Evolutionary conservation across 2,329 filamentous ascomycete species (phyloP).

Genomic region (Diaporthe sp.): DNA sequence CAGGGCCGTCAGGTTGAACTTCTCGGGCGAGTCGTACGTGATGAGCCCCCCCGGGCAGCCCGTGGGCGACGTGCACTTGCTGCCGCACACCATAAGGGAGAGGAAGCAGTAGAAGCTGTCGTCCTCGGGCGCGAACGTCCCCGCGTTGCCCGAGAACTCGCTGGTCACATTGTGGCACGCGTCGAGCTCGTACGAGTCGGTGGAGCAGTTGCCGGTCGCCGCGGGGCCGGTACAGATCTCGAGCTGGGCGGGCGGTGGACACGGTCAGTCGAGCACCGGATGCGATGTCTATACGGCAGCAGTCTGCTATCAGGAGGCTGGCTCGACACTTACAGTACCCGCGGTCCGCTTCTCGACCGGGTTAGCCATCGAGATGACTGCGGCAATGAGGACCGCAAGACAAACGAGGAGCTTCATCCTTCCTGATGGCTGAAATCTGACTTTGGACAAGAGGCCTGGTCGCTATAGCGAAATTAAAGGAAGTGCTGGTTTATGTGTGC

Average conservation of each 20-base stretch:
- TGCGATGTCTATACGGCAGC: neutral
- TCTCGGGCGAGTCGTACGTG: constrained; percentile 60
- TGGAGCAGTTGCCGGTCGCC: constrained; percentile 61
- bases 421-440: neutral
- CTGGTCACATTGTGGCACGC: constrained; percentile 61
- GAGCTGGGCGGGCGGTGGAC: constrained; percentile 51
- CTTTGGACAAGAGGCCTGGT: neutral
- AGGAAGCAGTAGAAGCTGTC: constrained; percentile 64
- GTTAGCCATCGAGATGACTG: constrained; percentile 35
- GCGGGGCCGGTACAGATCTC: constrained; percentile 65
- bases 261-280: neutral
- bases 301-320: neutral
- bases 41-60: constrained; percentile 67
- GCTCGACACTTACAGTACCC: constrained; percentile 59
- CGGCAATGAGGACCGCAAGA: constrained; percentile 34
- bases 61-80: constrained; percentile 62
- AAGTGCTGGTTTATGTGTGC: neutral
- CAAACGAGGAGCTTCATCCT: constrained; percentile 36
- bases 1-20: constrained; percentile 61
- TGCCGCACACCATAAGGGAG: constrained; percentile 55
- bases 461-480: neutral
- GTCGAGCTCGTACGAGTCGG: constrained; percentile 58
- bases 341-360: constrained; percentile 55
- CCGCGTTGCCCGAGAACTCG: constrained; percentile 57
- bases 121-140: constrained; percentile 65